phyloP scores from a whole-genome alignment of 345 rosid genomes.

The Gossypium anomalum region DNA sequence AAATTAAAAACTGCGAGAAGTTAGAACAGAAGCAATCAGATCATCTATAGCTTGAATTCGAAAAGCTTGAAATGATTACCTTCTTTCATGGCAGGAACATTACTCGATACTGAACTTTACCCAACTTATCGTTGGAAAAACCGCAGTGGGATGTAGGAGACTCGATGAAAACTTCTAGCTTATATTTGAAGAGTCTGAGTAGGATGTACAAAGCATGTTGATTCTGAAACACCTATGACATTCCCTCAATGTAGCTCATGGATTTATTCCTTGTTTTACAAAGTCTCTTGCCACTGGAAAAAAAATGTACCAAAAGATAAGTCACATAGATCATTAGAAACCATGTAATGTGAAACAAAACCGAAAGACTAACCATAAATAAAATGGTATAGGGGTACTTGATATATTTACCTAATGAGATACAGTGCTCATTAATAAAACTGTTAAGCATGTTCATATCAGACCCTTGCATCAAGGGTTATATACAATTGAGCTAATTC shows the following conservation, averaged over 20 bases:
- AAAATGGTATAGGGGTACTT: background rate
- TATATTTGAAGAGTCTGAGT: conserved; percentile 8
- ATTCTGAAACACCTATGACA: background rate
- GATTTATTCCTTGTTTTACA: conserved; percentile 20
- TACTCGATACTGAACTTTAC: background rate
- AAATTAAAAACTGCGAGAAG: background rate
- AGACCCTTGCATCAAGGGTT: background rate
- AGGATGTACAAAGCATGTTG: conserved; percentile 22
- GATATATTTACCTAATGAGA: background rate
- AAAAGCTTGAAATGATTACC: background rate
- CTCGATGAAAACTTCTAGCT: conserved; percentile 12
- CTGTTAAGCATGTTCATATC: background rate
- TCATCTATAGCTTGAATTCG: background rate
- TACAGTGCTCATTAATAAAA: background rate
- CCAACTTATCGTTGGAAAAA: background rate
- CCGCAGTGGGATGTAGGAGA: background rate
- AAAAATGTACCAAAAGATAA: background rate
- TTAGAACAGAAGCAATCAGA: background rate
- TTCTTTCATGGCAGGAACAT: background rate
- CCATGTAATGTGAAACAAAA: conserved; percentile 2
- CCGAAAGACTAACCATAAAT: background rate
- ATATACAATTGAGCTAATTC: background rate
- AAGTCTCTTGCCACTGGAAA: conserved; percentile 37
- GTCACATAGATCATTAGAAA: background rate
- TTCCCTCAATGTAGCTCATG: conserved; percentile 13